Evolutionary conservation across 805 yeast genomes (phyloP), one percentile per base, ranked within the genome.

Genomic region (Ogataea polymorpha): DNA sequence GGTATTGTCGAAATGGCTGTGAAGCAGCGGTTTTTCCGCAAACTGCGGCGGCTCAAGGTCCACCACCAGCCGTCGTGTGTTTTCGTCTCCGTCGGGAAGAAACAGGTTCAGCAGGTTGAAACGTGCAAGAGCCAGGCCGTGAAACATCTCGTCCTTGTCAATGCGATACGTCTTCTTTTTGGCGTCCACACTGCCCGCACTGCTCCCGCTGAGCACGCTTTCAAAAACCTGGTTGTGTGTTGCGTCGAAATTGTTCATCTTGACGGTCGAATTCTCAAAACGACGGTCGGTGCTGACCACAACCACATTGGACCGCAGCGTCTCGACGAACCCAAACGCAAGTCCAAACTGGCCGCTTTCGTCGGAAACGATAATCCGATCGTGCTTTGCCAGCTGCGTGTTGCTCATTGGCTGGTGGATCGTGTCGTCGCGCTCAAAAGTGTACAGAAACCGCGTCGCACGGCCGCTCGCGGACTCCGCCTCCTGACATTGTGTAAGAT

Each of bases 111-210:
- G 59, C 4, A 93, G 47, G 55, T 91, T 93, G 60, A 66, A 85
- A 32, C 96, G 67, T 0, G 96, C 89, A 24, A 82, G 55, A 0
- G 87, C 77, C 70, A 90, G 71, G 0, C 90, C 89, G 50, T 77
- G 80, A 41, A 77, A 82, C 63, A 80, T 74, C 34, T 82, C 89
- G 61, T 89, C 95, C 55, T 78, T 80, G 58, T 91, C 98, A 18
- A 90, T 70, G 41, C 98, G 68, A 49, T 76, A 88, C 18, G 42
- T 61, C 12, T 45, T 54, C 8, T 35, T 35, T 20, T 25, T 28
- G 24, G 31, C 29, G n/a, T 26, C 21, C 21, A 20, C 21, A 8
- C 15, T 32, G 45, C 14, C 41, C 37, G 2, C 61, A 52, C 21
- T 20, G 1, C 56, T 49, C 18, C 37, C 26, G 6, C 51, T 34